These are phyloP conservation scores for Fusarium decemcellulare DNA, from an alignment of 2,329 filamentous ascomycete genomes.

Conservation along the genomic window DNA sequence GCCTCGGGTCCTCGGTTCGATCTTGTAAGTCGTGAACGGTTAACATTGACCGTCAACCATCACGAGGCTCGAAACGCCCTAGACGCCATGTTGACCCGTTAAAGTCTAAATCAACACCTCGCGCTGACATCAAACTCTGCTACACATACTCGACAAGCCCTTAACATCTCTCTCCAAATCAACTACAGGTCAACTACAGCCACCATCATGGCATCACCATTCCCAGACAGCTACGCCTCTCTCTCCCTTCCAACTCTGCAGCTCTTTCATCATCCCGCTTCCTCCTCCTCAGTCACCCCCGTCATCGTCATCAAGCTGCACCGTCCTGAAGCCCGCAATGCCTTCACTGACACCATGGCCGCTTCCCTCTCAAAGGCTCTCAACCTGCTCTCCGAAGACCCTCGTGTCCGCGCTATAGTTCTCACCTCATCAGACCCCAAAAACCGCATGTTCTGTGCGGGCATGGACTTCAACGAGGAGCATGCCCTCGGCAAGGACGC, in stretches of 20 bases:
- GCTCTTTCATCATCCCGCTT: slow-evolving; percentile 63
- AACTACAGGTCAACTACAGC: not conserved
- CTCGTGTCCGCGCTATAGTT: slow-evolving; percentile 68
- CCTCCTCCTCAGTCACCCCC: slow-evolving; percentile 69
- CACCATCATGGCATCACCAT: slow-evolving; percentile 42
- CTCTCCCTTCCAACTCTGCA: slow-evolving; percentile 60
- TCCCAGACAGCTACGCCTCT: slow-evolving; percentile 57
- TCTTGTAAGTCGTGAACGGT: slow-evolving; percentile 24
- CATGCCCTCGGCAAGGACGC: slow-evolving; percentile 44
- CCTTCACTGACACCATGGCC: slow-evolving; percentile 77
- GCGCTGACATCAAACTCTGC: not conserved
- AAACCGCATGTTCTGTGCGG: slow-evolving; percentile 70
- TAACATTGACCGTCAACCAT: not conserved
- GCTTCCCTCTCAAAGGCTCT: slow-evolving; percentile 70
- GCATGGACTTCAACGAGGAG: slow-evolving; percentile 66
- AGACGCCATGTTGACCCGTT: slow-evolving; percentile 9
- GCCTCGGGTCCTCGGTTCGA: slow-evolving; percentile 20
- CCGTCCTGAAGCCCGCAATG: slow-evolving; percentile 77
- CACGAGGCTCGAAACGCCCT: slow-evolving; percentile 19
- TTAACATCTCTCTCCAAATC: not conserved
- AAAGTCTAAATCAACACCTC: slow-evolving; percentile 30
- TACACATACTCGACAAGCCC: not conserved
- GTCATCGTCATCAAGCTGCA: slow-evolving; percentile 74
- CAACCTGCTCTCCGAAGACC: slow-evolving; percentile 64
- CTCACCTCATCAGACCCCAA: slow-evolving; percentile 65